Evolutionary conservation across 2,329 filamentous ascomycete genomes (phyloP), one percentile per base, ranked within the genome.

Genomic region (Ophiosphaerella narmari): DNA sequence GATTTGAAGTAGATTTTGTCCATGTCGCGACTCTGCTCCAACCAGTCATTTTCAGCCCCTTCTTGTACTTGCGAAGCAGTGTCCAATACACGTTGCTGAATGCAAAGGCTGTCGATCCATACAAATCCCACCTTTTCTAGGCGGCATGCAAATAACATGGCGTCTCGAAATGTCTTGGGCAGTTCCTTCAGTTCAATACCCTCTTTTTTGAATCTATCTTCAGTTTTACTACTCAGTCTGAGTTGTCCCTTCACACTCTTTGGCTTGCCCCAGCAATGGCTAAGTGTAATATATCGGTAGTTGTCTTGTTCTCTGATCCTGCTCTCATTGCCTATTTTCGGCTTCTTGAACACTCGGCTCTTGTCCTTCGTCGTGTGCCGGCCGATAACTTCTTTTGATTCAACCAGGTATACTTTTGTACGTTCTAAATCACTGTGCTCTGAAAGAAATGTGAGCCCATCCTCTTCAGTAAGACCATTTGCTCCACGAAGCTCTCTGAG

Each of bases 91-190:
- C 2, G 18, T 16, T 52, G 48, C 5, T 18, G 34, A 7, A 55
- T 57, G n/a, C 52, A 57, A 3, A 57, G 40, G 29, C 39, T 43
- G 24, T 61, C 53, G 12, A 60, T 60, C 59, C 54, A 62, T 2
- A 60, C 47, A n/a, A 44, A 62, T 4, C 50, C 39, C 0, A 60
- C 55, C 1, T 34, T 43, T 3, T 52, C 42, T 5, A 59, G 36
- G 12, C 21, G 46, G 4, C 36, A 35, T 2, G 57, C 57, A 11
- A 61, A 55, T 0, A 49, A 4, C 11, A 48, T 31, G 0, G 58
- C 50, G 7, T 61, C 53, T 12, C 46, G 50, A 9, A 61, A 61
- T 1, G 48, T 61, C 18, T 48, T 52, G 1, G 58, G 48, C 7
- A 61, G 26, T 11, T 49, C 44, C 0, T 33, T 16, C 9, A 61